phyloP scores from a whole-genome alignment of 192 early-diverging fungal genomes.

The Umbelopsis sp. region DNA sequence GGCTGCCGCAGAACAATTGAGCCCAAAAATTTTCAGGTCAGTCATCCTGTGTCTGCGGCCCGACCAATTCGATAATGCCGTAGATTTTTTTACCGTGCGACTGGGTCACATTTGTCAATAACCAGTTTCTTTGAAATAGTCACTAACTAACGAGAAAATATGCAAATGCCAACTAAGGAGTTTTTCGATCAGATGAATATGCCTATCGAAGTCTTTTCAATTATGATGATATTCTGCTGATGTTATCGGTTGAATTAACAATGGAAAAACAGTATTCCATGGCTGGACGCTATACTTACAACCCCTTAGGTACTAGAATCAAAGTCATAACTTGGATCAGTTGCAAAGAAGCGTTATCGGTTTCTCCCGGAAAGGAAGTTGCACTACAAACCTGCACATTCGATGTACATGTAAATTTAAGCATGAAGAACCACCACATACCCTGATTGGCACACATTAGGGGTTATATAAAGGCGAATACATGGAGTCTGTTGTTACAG shows the following conservation, averaged over 20 bases:
- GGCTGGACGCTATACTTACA: not conserved
- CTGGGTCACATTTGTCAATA: too few relatives aligned
- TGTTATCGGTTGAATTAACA: constrained; percentile 11
- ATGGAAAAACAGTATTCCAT: not conserved
- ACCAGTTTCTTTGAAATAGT: too few relatives aligned
- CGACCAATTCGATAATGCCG: not conserved
- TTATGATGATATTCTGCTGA: not conserved
- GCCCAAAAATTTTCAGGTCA: not conserved
- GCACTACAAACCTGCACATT: not conserved
- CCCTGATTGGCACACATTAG: not conserved
- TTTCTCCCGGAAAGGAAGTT: not conserved
- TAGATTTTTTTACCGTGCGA: too few relatives aligned
- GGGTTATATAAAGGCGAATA: not conserved
- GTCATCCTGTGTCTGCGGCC: not conserved
- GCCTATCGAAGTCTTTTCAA: not conserved
- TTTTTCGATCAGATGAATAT: not conserved
- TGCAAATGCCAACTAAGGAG: constrained; percentile 4
- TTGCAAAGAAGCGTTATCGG: constrained; percentile 5
- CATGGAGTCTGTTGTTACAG: not conserved
- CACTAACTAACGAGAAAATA: not conserved
- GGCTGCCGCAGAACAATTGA: not conserved
- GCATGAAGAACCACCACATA: not conserved
- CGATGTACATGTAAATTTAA: not conserved
- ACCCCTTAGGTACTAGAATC: not conserved
- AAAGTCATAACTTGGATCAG: not conserved